Evolutionary conservation across 2,329 filamentous ascomycete species (phyloP).

Genomic region (Fusarium coicis): DNA sequence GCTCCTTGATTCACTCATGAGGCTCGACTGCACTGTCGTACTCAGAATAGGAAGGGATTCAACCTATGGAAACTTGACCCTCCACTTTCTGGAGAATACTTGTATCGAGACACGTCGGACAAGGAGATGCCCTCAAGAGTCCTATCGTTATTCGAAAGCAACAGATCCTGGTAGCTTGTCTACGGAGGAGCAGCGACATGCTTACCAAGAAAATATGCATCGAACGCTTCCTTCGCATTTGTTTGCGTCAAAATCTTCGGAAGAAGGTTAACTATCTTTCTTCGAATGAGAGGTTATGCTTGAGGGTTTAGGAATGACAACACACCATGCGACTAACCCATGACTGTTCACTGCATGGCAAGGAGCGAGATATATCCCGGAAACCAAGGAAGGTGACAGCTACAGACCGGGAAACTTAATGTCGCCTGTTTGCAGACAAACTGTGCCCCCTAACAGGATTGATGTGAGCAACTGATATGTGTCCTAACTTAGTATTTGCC

Average conservation of each 20-base stretch:
- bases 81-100: slow-evolving; percentile 45
- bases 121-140: slow-evolving; percentile 48
- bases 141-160: slow-evolving; percentile 51
- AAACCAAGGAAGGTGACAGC: not conserved
- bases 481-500: not conserved
- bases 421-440: not conserved
- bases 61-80: slow-evolving; percentile 48
- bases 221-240: slow-evolving; percentile 47
- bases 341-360: not conserved
- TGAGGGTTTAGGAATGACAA: not conserved
- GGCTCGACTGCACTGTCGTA: slow-evolving; percentile 51
- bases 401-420: not conserved
- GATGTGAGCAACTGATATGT: not conserved
- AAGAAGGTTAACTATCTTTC: slow-evolving; percentile 29
- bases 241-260: slow-evolving; percentile 35
- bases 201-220: slow-evolving; percentile 44
- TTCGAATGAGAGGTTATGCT: slow-evolving; percentile 5
- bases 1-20: slow-evolving; percentile 47
- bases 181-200: slow-evolving; percentile 45
- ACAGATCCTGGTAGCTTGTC: slow-evolving; percentile 54
- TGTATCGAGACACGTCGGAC: slow-evolving; percentile 50
- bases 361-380: not conserved
- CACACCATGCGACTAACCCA: not conserved
- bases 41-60: slow-evolving; percentile 52
- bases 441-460: not conserved